Base-by-base conservation (phyloP, 768 basidiomycete genomes). In the Rhizopogon sp. region DNA sequence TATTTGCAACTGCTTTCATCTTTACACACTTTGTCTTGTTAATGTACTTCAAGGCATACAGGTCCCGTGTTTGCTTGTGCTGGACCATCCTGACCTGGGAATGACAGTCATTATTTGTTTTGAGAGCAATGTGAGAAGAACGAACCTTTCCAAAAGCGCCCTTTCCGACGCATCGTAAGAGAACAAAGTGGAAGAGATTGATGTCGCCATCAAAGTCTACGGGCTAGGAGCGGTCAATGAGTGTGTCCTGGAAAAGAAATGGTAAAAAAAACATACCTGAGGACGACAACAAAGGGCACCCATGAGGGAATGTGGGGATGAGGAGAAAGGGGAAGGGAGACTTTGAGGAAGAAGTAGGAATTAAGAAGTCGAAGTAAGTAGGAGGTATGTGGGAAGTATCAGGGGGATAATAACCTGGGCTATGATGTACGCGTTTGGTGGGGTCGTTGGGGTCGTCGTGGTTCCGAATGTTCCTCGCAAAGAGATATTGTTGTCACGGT, bases 1-100 rank as follows among this genome's bases (percentile, higher is more conserved):
- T 93, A 67, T 99, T 98, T 22, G 92, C 86, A 39, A 98, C 94
- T 1, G 95, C 95, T 66, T 94, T 95, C 93, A 97, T 97, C 78
- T 95, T 95, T 58, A 97, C 93, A 62, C 90, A 97, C 78, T 96
- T 95, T 41, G 89, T 70, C 72, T 99, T 99, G 78, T 98, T 98
- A 74, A 99, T 99, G 75, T 99, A 99, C 72, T 99, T 99, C 71
- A 99, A 84, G 5, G 97, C 97, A 64, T 94, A 98, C 43, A 99
- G 80, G 16, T 93, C 89, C 58, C 92, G 88, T n/a, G 93, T 90
- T 71, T 98, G 92, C 68, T 98, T 99, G 76, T 98, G 97, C 72
- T 99, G 96, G 6, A 99, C 97, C 57, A 99, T 96, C 43, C 97
- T 89, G 74, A 99, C 96, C 96, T 98, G 41, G 25, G 50, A 47